Base-by-base conservation (phyloP, 2,329 filamentous ascomycete genomes). In the Tolypocladium ovalisporum region DNA sequence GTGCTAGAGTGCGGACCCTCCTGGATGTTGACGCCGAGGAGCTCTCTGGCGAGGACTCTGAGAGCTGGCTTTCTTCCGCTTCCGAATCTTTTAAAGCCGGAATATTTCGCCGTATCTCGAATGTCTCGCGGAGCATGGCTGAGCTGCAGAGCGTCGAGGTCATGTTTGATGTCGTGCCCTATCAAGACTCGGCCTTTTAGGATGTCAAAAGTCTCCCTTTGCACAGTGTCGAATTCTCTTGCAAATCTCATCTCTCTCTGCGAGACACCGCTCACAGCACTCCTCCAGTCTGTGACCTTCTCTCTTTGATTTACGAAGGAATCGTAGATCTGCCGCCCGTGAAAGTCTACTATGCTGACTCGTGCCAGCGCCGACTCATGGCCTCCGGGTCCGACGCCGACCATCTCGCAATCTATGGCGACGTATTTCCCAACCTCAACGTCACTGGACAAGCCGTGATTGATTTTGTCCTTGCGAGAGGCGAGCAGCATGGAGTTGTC, bases 351-450 rank as follows among this genome's bases (percentile, higher is more conserved):
- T 19, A 96, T 76, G 67, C 89, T 96, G 57, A 93, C 90, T 52
- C 94, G 84, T 1, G 94, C 94, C 51, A 99, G 82, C 0, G 85
- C 85, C 39, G 90, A 91, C 67, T 85, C 82, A 62, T 86, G 79
- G 27, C 84, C 81, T 54, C 84, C 84, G 1, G 83, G 82, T 0
- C 88, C 89, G 15, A 95, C 84, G 53, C 93, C 94, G 32, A 99
- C 94, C 94, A 99, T 99, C 75, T 99, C 94, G 72, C 94, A 99
- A 75, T 99, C 94, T 52, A 99, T 83, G 24, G 89, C 88, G 47
- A 99, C 76, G 70, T 96, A 99, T 78, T 94, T 96, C 55, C 93
- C 94, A 24, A 92, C 76, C 56, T 90, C 83, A 39, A 87, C 74
- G 7, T 79, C 82, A 29, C 76, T 71, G 1, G 82, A 79, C 4